Conservation (phyloP, 2,329 filamentous ascomycete species). For the Fusarium setosum region DNA sequence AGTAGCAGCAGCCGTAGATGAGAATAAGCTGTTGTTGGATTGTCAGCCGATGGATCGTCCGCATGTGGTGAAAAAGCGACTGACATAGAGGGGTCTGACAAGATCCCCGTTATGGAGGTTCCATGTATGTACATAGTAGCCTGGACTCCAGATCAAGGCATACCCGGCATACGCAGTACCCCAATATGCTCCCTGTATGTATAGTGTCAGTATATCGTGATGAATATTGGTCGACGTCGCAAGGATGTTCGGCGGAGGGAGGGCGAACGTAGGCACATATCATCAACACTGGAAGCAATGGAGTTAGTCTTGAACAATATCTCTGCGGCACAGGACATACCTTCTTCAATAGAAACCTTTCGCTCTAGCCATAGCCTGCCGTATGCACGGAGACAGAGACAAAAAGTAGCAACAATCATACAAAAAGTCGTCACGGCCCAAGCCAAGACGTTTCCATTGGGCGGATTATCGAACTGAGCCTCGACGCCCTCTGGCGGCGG, state of each 20-base stretch:
- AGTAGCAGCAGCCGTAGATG: slow-evolving; percentile 21
- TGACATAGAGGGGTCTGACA: slow-evolving; percentile 10
- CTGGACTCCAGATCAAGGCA: slow-evolving; percentile 8
- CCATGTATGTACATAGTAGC: slow-evolving; percentile 23
- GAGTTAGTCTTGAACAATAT: neutral
- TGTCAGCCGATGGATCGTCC: neutral
- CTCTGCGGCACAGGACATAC: too few relatives aligned
- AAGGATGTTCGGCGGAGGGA: neutral
- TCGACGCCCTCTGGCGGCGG: slow-evolving; percentile 8
- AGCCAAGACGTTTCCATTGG: slow-evolving; percentile 13
- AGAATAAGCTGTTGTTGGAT: slow-evolving; percentile 4
- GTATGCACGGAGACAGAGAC: slow-evolving; percentile 10
- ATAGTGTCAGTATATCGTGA: neutral
- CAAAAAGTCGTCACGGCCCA: slow-evolving; percentile 13
- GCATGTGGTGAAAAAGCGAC: neutral
- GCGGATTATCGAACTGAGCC: slow-evolving; percentile 20
- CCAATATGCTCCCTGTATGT: slow-evolving; percentile 15
- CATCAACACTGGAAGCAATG: slow-evolving; percentile 7
- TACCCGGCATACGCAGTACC: slow-evolving; percentile 16
- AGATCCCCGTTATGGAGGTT: slow-evolving; percentile 14
- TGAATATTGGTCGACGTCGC: neutral
- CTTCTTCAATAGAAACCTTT: slow-evolving; percentile 7
- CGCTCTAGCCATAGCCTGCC: slow-evolving; percentile 3
- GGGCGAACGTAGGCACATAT: slow-evolving; percentile 14
- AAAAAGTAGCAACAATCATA: slow-evolving; percentile 12